Conservation (phyloP, 2,329 filamentous ascomycete species). For the Pseudocercospora cruenta region DNA sequence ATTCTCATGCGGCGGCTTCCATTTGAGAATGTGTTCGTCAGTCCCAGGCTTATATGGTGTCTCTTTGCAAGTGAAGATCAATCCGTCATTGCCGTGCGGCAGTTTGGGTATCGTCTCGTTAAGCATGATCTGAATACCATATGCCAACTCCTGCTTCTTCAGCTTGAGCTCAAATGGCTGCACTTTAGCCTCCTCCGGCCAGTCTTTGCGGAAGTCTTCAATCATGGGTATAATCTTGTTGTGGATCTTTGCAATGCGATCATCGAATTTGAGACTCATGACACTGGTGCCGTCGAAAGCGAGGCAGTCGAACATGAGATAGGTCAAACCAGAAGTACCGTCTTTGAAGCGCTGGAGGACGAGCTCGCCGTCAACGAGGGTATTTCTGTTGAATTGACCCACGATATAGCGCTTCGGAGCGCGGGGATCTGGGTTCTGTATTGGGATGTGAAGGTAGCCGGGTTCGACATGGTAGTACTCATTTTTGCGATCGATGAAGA, state of each 20-base stretch:
- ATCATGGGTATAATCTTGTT: slow-evolving; percentile 31
- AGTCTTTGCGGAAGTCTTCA: slow-evolving; percentile 56
- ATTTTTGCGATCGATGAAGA: slow-evolving; percentile 96
- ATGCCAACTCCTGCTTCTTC: slow-evolving; percentile 87
- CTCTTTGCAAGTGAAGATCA: slow-evolving; percentile 95
- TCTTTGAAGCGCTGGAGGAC: slow-evolving; percentile 76
- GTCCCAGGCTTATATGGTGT: slow-evolving; percentile 88
- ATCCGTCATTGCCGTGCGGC: slow-evolving; percentile 90
- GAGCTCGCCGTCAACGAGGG: slow-evolving; percentile 89
- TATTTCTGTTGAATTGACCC: slow-evolving; percentile 73
- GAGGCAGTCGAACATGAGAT: slow-evolving; percentile 91
- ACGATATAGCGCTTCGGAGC: slow-evolving; percentile 40
- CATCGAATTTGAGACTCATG: slow-evolving; percentile 80
- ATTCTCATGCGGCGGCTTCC: slow-evolving; percentile 95
- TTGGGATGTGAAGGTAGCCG: slow-evolving; percentile 76
- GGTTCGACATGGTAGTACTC: slow-evolving; percentile 86
- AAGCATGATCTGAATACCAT: slow-evolving; percentile 92
- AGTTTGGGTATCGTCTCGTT: slow-evolving; percentile 79
- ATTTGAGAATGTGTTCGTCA: slow-evolving; percentile 92
- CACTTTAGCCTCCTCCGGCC: slow-evolving; percentile 68
- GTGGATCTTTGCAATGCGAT: slow-evolving; percentile 84
- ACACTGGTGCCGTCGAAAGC: slow-evolving; percentile 76
- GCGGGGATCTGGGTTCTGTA: slow-evolving; percentile 54
- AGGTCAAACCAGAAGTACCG: slow-evolving; percentile 72
- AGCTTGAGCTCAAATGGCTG: slow-evolving; percentile 82